These are phyloP conservation scores for Camellia sinensis DNA, from an alignment of 148 eudicot species.

Conservation along the genomic window DNA sequence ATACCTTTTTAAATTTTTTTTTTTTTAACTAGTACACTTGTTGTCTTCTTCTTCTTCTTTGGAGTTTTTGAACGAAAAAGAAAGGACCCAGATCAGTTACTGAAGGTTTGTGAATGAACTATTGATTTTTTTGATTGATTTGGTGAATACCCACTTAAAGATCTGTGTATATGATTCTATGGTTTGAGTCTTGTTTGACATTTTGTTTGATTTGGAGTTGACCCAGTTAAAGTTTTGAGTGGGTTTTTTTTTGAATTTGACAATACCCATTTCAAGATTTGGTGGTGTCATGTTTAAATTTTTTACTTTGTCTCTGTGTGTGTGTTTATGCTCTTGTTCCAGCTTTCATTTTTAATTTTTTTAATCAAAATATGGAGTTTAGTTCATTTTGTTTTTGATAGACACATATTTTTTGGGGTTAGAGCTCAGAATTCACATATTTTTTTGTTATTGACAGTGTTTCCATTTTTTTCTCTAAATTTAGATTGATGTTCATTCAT, in stretches of 20 bases:
- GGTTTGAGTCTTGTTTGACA: background rate
- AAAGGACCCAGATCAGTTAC: constrained; percentile 15
- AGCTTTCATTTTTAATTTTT: background rate
- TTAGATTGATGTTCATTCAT: background rate
- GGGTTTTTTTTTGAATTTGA: background rate
- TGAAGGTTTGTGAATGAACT: background rate
- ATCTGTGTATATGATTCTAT: background rate
- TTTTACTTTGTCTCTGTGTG: constrained; percentile 11
- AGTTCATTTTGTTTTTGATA: constrained; percentile 4
- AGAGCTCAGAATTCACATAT: background rate
- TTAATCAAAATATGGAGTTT: background rate
- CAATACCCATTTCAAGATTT: constrained; percentile 5
- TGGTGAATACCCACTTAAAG: constrained; percentile 11
- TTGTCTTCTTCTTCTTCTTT: constrained; percentile 2
- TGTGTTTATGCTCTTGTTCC: background rate
- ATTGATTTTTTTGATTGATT: constrained; percentile 14
- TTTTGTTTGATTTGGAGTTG: constrained; percentile 18
- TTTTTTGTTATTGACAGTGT: background rate
- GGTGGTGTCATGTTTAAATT: constrained; percentile 7
- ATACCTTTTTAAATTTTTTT: background rate
- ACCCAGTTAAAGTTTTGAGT: constrained; percentile 13
- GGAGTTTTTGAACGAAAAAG: background rate
- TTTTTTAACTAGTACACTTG: too few relatives aligned
- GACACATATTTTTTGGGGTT: background rate
- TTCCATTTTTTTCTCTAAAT: background rate